phyloP scores from a whole-genome alignment of 1,139 yeast genomes.

The Geotrichum australiense region DNA sequence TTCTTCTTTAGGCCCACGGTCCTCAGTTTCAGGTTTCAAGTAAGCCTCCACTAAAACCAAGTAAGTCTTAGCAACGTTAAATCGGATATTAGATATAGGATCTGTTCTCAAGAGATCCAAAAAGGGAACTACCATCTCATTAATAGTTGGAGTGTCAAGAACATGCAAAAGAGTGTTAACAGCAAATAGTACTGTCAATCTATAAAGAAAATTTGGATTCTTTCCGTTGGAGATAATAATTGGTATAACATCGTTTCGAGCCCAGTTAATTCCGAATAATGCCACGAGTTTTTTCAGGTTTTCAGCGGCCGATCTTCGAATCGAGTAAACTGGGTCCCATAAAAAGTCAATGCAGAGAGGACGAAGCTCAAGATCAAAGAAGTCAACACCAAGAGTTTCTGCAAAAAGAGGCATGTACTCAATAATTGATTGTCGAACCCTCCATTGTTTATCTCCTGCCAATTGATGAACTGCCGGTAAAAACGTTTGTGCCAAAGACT shows the following conservation, averaged over 20 bases:
- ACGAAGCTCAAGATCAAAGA: constrained; percentile 86
- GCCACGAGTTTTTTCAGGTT: constrained; percentile 73
- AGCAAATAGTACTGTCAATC: constrained; percentile 86
- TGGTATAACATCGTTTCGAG: constrained; percentile 71
- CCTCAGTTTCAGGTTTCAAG: constrained; percentile 24
- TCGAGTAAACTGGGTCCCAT: constrained; percentile 96
- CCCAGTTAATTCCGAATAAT: constrained; percentile 93
- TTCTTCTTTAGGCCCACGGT: constrained; percentile 18
- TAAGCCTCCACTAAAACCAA: constrained; percentile 51
- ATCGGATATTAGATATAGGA: constrained; percentile 88
- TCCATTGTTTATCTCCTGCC: constrained; percentile 96
- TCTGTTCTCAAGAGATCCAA: constrained; percentile 64
- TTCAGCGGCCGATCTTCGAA: constrained; percentile 90
- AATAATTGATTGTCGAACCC: constrained; percentile 93
- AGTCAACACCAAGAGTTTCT: constrained; percentile 84
- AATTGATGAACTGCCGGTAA: constrained; percentile 93
- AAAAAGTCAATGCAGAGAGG: constrained; percentile 91
- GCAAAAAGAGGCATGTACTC: constrained; percentile 95
- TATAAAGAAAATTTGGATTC: constrained; percentile 69
- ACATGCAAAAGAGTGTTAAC: constrained; percentile 63
- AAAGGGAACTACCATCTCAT: constrained; percentile 69
- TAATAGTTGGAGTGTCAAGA: constrained; percentile 47
- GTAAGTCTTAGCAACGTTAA: constrained; percentile 87
- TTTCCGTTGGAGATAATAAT: constrained; percentile 52
- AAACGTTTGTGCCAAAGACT: constrained; percentile 72